Conservation (phyloP, 805 yeast species). For the Candida caryicola region DNA sequence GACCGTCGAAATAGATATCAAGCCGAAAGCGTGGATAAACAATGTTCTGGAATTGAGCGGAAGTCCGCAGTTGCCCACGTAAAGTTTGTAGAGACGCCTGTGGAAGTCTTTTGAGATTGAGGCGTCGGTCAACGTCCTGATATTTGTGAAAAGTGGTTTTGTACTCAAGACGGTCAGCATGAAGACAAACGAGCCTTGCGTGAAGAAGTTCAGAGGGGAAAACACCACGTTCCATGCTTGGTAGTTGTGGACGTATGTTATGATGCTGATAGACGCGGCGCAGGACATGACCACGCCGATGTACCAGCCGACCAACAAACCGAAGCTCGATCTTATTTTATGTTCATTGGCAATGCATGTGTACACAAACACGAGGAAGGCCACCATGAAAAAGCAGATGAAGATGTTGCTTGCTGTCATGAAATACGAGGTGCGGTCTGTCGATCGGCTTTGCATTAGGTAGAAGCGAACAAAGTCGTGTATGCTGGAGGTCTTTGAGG, state of each 20-base stretch:
- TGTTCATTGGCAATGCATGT: conserved; percentile 33
- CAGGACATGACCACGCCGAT: conserved; percentile 22
- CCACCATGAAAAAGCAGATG: conserved; percentile 3
- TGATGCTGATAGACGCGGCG: conserved; percentile 26
- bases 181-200: conserved; percentile 21
- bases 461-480: conserved; percentile 17
- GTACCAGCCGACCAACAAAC: conserved; percentile 37
- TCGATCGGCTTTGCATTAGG: conserved; percentile 7
- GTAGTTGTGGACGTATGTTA: conserved; percentile 14
- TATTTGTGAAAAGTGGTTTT: conserved; percentile 25
- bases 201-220: conserved; percentile 26
- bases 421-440: conserved; percentile 4
- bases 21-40: conserved; percentile 17
- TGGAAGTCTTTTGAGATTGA: conserved; percentile 18
- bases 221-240: conserved; percentile 25
- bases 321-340: conserved; percentile 33
- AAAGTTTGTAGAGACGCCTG: conserved; percentile 27
- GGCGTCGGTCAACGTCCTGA: conserved; percentile 25
- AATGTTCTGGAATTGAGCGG: conserved; percentile 26
- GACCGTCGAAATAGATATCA: conserved; percentile 7
- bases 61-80: conserved; percentile 25
- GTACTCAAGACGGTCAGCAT: conserved; percentile 29
- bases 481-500: conserved; percentile 11
- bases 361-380: conserved; percentile 21
- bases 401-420: conserved; percentile 3